Base-by-base conservation (phyloP, 257 asterid genomes). In the Hygrophila difformis region DNA sequence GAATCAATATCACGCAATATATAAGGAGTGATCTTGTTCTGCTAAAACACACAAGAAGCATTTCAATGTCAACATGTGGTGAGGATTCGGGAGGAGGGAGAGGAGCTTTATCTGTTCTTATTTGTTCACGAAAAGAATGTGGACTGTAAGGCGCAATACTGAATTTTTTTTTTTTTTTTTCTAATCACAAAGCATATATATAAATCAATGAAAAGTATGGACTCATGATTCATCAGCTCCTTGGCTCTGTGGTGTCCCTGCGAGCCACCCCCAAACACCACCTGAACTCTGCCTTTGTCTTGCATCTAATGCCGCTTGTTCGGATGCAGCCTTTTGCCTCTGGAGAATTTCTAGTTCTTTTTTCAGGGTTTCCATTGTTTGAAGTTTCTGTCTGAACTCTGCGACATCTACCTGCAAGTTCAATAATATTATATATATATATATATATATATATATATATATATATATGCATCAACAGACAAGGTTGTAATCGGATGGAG, bases 241-340 rank as follows among this genome's bases (percentile, higher is more conserved):
- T 53, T 76, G 80, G 31, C 44, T 38, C 12, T 79, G 63, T 47
- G 96, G 82, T 28, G 93, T 39, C 62, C 96, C 96, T 5, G 94
- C 96, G 35, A 91, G 77, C 98, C 98, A 91, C 29, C 98, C 96
- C 98, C 96, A 91, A 28, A 91, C 83, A 21, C 98, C 93, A 8
- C 92, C 78, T 11, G 93, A 82, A 62, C 84, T 55, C 57, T 74
- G 94, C 72, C 64, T 77, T 60, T 71, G 87, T 57, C 61, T 82
- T 31, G 83, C 93, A 51, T 57, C 64, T 29, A 66, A 55, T 39
- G 80, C 93, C 56, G 94, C 96, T 70, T 91, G 89, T 64, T 91
- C 98, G 10, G 98, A 77, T 66, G 95, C 95, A 49, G 96, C 84
- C 41, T 86, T 91, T 64, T 89, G 98, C 47, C 98, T 70, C 59